Evolutionary conservation across 2,329 filamentous ascomycete genomes (phyloP).

Genomic region (Amauroascus verrucosus): DNA sequence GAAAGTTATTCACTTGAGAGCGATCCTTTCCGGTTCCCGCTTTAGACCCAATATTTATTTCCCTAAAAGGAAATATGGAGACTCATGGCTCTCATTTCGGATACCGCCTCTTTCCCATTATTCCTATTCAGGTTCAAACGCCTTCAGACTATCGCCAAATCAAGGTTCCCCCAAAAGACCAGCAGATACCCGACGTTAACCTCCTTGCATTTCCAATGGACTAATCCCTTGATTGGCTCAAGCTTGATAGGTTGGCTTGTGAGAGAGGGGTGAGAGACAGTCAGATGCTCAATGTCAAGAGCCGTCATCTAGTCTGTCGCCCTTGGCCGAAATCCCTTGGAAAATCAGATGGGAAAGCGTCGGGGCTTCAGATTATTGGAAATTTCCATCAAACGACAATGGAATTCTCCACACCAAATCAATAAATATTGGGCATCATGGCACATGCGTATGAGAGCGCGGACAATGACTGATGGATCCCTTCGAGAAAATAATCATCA

Average conservation of each 20-base stretch:
- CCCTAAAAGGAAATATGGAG: background rate
- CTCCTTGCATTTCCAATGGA: background rate
- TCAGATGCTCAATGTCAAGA: background rate
- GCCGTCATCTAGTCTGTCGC: too few relatives aligned
- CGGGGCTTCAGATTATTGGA: too few relatives aligned
- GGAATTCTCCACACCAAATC: background rate
- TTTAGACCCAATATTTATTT: background rate
- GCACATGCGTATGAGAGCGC: background rate
- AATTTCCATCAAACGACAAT: background rate
- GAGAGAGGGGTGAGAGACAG: too few relatives aligned
- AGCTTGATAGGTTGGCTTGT: background rate
- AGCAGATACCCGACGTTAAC: background rate
- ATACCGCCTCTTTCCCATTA: background rate
- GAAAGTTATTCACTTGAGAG: background rate
- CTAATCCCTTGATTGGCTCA: background rate
- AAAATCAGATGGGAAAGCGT: too few relatives aligned
- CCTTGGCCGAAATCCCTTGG: too few relatives aligned
- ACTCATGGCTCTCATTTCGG: background rate
- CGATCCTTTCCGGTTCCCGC: background rate
- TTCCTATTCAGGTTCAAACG: background rate
- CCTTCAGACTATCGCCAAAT: background rate
- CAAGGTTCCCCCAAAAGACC: background rate
- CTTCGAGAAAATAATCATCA: background rate
- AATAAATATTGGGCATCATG: background rate
- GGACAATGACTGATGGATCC: background rate